Evolutionary conservation across 306 rosid species (phyloP).

Genomic region (Comarum palustre): DNA sequence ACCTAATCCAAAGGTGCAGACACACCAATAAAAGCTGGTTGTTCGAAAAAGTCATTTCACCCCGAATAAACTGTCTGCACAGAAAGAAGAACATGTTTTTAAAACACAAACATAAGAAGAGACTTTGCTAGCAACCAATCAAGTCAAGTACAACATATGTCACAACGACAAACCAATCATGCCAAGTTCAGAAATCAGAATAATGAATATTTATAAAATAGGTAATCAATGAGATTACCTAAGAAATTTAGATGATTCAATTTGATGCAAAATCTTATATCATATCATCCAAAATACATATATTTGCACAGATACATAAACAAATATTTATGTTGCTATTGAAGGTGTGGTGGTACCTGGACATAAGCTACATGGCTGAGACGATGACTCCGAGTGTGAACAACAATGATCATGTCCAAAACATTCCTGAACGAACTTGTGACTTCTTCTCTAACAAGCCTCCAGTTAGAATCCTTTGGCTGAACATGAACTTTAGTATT

Average conservation of each 20-base stretch:
- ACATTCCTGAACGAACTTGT: conserved; percentile 25
- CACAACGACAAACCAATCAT: background rate
- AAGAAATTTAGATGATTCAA: background rate
- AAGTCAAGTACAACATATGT: background rate
- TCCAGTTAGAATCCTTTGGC: conserved; percentile 29
- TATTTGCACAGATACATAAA: too few relatives aligned
- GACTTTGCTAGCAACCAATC: background rate
- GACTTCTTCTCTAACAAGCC: conserved; percentile 19
- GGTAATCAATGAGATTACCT: background rate
- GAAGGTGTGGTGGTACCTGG: conserved; percentile 45
- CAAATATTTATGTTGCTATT: too few relatives aligned
- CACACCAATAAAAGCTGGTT: too few relatives aligned
- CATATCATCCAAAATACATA: background rate
- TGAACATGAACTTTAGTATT: conserved; percentile 23
- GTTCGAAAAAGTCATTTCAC: too few relatives aligned
- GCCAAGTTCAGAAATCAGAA: background rate
- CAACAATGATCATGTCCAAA: conserved; percentile 29
- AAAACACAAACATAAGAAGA: background rate
- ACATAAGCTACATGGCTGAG: conserved; percentile 28
- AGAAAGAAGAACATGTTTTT: background rate
- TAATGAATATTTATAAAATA: background rate
- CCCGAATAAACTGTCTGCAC: conserved; percentile 48
- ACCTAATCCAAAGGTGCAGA: too few relatives aligned
- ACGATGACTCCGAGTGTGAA: conserved; percentile 37
- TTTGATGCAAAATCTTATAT: background rate